These are phyloP conservation scores for Diaporthe sp. DNA, from an alignment of 2,329 filamentous ascomycete species.

Conservation along the genomic window DNA sequence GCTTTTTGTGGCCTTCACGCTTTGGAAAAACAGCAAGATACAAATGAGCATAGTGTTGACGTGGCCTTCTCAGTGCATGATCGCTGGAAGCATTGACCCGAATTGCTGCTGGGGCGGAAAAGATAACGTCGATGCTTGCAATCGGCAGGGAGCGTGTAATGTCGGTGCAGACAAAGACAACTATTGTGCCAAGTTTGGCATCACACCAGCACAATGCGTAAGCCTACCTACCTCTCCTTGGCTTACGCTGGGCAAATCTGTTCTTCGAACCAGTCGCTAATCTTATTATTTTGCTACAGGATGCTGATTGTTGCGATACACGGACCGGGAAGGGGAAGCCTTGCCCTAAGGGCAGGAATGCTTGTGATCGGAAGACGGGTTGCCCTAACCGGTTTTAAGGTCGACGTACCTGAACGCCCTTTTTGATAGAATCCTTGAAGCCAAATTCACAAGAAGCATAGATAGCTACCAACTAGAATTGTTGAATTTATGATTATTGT, in stretches of 20 bases:
- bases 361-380: not conserved
- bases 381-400: not conserved
- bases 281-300: not conserved
- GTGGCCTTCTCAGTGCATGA: not conserved
- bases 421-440: too few species aligned
- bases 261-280: not conserved
- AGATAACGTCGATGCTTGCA: not conserved
- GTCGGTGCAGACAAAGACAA: not conserved
- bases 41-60: not conserved
- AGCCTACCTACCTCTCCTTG: not conserved
- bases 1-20: not conserved
- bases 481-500: too few species aligned
- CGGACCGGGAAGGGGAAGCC: not conserved
- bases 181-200: conserved; percentile 4
- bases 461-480: too few species aligned
- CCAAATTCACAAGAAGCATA: too few species aligned
- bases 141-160: not conserved
- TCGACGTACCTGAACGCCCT: too few species aligned
- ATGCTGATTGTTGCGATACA: conserved; percentile 5
- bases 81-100: not conserved
- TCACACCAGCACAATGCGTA: not conserved
- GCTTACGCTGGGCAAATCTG: not conserved
- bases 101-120: conserved; percentile 3
- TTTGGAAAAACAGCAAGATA: not conserved
- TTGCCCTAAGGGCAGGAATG: conserved; percentile 5